A percentile compares a stretch with the other conserved stretches of the same genome.
Evolutionary conservation across 1,284 basidiomycete genomes (phyloP).

Genomic region (Cryptococcus sp.): DNA sequence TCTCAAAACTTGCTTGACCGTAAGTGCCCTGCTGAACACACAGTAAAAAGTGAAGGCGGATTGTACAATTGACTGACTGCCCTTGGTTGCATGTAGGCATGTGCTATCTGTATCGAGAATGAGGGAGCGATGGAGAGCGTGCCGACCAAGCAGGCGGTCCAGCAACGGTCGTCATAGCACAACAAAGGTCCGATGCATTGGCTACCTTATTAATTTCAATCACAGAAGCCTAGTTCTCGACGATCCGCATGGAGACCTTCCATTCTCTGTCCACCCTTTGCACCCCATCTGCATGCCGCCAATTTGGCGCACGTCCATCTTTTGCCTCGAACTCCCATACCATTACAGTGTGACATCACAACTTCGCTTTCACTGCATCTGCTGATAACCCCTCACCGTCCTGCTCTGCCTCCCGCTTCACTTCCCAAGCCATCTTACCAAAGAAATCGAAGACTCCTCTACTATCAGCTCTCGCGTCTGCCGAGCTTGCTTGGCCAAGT

Average conservation of each 20-base stretch:
- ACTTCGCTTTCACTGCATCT: constrained; percentile 28
- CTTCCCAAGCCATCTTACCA: constrained; percentile 64
- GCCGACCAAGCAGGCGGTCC: constrained; percentile 12
- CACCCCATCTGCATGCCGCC: neutral
- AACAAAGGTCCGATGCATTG: neutral
- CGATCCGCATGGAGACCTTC: no score
- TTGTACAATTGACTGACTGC: neutral
- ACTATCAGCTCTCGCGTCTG: constrained; percentile 63
- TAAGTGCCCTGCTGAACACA: constrained; percentile 17
- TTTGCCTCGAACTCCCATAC: neutral
- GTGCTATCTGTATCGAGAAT: constrained; percentile 49
- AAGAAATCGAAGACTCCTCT: constrained; percentile 64
- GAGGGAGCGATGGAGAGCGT: constrained; percentile 48
- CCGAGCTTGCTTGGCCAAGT: constrained; percentile 81
- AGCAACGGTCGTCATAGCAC: constrained; percentile 3
- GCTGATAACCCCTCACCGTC: constrained; percentile 48
- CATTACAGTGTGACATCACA: constrained; percentile 23
- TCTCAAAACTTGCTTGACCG: constrained; percentile 40
- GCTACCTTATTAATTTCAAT: neutral
- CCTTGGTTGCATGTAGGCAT: constrained; percentile 31
- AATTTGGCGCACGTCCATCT: neutral
- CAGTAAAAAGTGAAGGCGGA: no score
- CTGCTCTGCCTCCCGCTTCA: constrained; percentile 60
- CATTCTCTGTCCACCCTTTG: neutral
- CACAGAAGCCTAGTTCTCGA: neutral